Evolutionary conservation across 768 basidiomycete genomes (phyloP), one percentile per base, ranked within the genome.

Genomic region (Inosperma sp.): DNA sequence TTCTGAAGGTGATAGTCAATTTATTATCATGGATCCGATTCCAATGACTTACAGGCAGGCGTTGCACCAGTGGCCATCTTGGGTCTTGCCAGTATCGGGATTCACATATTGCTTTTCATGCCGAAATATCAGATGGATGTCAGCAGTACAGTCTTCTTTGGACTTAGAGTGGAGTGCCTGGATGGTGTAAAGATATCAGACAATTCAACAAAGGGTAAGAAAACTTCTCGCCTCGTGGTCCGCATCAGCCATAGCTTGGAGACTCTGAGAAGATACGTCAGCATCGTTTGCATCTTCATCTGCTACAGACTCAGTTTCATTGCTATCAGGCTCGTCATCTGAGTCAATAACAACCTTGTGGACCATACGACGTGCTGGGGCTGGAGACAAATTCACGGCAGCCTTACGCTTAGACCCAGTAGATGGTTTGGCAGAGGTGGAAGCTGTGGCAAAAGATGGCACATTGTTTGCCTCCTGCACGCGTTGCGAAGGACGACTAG

Each of bases 161-260:
- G 23, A 41, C 40, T 41, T 41, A 9, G 14, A 41, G 40, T 41
- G 40, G 40, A 41, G 40, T n/a, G 23, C 23, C 40, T 41, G 17
- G 40, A 26, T 41, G 9, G 23, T 12, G n/a, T n/a, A n/a, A 37
- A 37, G 36, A 37, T 41, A 41, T 41, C 40, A 41, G 23, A 41
- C 14, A 5, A 41, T 41, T 41, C 40, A 26, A 41, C 40, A n/a
- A 41, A 41, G 40, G 2, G 40, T 41, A 41, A 4, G 40, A n/a
- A 41, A 41, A 41, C 5, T 41, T 41, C 40, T 41, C 40, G 27
- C 40, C 40, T 41, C 10, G 23, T 41, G 40, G 40, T 41, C 23
- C 27, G 40, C 23, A 41, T 41, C 40, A 41, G 40, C 40, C 40
- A 41, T 41, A 41, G 22, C 40, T 41, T 41, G 5, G 21, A 41